phyloP scores from a whole-genome alignment of 495 filamentous ascomycete genomes.

The Penicillium verhagenii region DNA sequence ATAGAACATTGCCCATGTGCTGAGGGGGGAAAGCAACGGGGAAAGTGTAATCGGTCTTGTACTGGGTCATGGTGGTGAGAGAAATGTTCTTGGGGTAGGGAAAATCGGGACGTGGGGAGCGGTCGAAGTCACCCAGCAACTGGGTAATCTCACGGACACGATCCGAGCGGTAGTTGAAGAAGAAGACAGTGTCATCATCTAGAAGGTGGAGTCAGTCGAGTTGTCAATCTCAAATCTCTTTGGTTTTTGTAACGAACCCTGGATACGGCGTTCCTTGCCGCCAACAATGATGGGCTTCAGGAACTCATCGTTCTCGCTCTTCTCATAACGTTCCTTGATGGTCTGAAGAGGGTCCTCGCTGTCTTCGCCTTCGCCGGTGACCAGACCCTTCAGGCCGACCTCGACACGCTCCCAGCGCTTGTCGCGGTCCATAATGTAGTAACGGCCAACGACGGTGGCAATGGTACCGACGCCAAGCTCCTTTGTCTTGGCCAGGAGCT shows the following conservation, averaged over 20 bases:
- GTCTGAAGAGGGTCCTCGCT: slow-evolving; percentile 81
- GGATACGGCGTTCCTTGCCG: slow-evolving; percentile 77
- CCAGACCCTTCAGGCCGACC: slow-evolving; percentile 81
- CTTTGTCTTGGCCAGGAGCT: slow-evolving; percentile 71
- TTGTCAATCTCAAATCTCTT: neutral
- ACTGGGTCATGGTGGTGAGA: slow-evolving; percentile 97
- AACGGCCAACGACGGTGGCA: slow-evolving; percentile 92
- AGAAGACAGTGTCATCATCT: slow-evolving; percentile 94
- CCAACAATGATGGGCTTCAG: slow-evolving; percentile 95
- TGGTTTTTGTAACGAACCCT: slow-evolving; percentile 55
- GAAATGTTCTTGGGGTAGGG: slow-evolving; percentile 89
- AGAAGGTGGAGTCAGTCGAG: slow-evolving; percentile 10
- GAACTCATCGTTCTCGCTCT: slow-evolving; percentile 94
- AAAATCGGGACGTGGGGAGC: slow-evolving; percentile 86
- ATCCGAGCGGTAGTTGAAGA: slow-evolving; percentile 99
- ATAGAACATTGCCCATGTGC: slow-evolving; percentile 92
- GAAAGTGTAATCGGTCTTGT: slow-evolving; percentile 95
- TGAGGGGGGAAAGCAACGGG: slow-evolving; percentile 92
- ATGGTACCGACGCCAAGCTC: slow-evolving; percentile 85
- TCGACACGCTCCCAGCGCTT: slow-evolving; percentile 98
- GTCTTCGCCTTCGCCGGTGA: slow-evolving; percentile 81
- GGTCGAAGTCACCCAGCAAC: slow-evolving; percentile 86
- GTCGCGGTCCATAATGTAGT: slow-evolving; percentile 99
- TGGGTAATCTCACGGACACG: slow-evolving; percentile 96
- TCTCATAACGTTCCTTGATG: slow-evolving; percentile 82